Percentiles rank a stretch among this genome's conserved stretches.
phyloP scores from a whole-genome alignment of 352 stramenopile species.

The Aphanomyces astaci region DNA sequence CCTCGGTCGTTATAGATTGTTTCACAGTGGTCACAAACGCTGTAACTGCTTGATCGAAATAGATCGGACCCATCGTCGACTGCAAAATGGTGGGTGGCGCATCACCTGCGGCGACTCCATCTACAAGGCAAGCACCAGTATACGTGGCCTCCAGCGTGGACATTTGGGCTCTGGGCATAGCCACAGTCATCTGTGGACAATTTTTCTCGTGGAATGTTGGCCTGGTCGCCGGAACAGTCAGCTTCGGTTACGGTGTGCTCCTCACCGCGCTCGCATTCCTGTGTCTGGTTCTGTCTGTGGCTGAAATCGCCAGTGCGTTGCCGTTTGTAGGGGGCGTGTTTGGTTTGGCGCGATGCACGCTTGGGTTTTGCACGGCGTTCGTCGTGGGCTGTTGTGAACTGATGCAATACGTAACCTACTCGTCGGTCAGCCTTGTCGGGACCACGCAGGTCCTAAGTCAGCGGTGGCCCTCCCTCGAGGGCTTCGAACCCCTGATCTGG shows the following conservation, averaged over 20 bases:
- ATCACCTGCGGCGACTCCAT: too few relatives aligned
- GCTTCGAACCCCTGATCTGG: slow-evolving; percentile 26
- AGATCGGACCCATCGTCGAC: too few relatives aligned
- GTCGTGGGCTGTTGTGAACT: slow-evolving; percentile 33
- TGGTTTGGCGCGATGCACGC: slow-evolving; percentile 30
- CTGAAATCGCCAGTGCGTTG: slow-evolving; percentile 30
- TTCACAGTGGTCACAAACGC: too few relatives aligned
- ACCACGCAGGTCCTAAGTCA: slow-evolving; percentile 28
- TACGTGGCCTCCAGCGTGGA: slow-evolving; percentile 15
- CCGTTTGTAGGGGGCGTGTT: slow-evolving; percentile 35
- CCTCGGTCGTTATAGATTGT: too few relatives aligned
- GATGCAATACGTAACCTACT: slow-evolving; percentile 35
- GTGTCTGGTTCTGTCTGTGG: slow-evolving; percentile 29
- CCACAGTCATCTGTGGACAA: slow-evolving; percentile 31
- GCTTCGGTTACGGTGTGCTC: slow-evolving; percentile 27
- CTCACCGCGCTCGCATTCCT: slow-evolving; percentile 29
- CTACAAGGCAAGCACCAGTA: too few relatives aligned
- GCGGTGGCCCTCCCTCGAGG: slow-evolving; percentile 9
- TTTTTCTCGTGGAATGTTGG: slow-evolving; percentile 35
- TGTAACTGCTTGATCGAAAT: too few relatives aligned
- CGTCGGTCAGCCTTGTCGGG: slow-evolving; percentile 26
- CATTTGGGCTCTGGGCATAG: slow-evolving; percentile 33
- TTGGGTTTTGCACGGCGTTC: slow-evolving; percentile 32
- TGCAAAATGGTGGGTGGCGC: too few relatives aligned
- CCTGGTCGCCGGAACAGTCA: slow-evolving; percentile 24